Conservation (phyloP, 2,329 filamentous ascomycete genomes). For the Sporothrix dimorphospora region DNA sequence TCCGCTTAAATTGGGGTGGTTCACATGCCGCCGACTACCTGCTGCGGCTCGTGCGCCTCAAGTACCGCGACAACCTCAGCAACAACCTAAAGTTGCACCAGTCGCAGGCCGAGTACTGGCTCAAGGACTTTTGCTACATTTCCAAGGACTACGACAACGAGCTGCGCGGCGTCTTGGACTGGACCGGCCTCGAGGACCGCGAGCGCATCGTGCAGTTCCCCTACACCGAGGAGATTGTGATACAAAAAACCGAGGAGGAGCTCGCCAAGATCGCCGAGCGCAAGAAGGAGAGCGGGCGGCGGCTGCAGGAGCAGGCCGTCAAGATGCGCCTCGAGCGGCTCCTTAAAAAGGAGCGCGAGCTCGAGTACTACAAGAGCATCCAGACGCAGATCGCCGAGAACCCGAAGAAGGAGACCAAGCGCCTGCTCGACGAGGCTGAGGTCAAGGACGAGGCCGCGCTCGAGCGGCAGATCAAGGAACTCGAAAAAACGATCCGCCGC, state of each 20-base stretch:
- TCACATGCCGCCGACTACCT: constrained; percentile 89
- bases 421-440: constrained; percentile 85
- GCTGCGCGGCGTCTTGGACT: constrained; percentile 77
- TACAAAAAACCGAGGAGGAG: constrained; percentile 94
- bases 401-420: constrained; percentile 88
- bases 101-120: constrained; percentile 83
- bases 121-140: constrained; percentile 87
- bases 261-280: constrained; percentile 87
- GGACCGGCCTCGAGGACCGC: constrained; percentile 87
- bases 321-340: constrained; percentile 97
- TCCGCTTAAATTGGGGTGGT: constrained; percentile 92
- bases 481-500: constrained; percentile 87
- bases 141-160: constrained; percentile 83
- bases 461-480: constrained; percentile 81
- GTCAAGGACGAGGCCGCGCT: constrained; percentile 88
- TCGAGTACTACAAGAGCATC: constrained; percentile 90
- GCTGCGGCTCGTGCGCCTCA: constrained; percentile 83
- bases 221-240: constrained; percentile 84
- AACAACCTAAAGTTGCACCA: constrained; percentile 85
- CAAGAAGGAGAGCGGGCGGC: constrained; percentile 88
- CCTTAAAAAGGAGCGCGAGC: constrained; percentile 91
- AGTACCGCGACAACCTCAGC: constrained; percentile 70
- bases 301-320: constrained; percentile 92
- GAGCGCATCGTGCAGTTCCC: constrained; percentile 91
- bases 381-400: constrained; percentile 71